Evolutionary conservation across 306 rosid species (phyloP).

Genomic region (Sechiopsis laciniata): DNA sequence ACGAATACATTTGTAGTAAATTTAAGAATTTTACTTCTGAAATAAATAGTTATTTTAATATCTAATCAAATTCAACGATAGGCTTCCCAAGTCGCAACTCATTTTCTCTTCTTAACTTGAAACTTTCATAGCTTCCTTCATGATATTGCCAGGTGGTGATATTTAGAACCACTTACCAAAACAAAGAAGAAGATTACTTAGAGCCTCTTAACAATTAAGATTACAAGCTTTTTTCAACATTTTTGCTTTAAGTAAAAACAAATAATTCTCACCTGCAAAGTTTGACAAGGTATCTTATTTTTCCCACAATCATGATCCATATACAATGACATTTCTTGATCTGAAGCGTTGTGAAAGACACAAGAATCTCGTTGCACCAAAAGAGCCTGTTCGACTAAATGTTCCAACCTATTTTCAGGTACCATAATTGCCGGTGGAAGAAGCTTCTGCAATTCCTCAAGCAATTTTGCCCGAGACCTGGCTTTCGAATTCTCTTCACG

Average conservation of each 20-base stretch:
- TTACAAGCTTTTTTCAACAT: neutral
- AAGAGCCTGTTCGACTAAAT: constrained; percentile 92
- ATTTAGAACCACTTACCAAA: neutral
- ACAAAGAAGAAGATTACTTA: neutral
- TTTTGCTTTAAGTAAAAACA: constrained; percentile 20
- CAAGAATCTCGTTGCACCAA: constrained; percentile 85
- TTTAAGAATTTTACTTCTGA: neutral
- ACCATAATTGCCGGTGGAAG: constrained; percentile 86
- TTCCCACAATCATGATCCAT: constrained; percentile 85
- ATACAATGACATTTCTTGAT: constrained; percentile 81
- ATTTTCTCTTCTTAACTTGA: neutral
- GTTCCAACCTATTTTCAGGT: constrained; percentile 91
- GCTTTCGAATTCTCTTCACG: constrained; percentile 33
- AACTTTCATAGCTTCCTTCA: neutral
- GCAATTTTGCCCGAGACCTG: constrained; percentile 63
- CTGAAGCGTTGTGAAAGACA: constrained; percentile 75
- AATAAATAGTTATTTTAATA: neutral
- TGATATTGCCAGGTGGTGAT: neutral
- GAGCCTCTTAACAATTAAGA: neutral
- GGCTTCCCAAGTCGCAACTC: neutral
- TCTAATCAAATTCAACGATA: neutral
- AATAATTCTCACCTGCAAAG: constrained; percentile 62
- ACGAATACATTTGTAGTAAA: neutral
- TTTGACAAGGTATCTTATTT: constrained; percentile 79
- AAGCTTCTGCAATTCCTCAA: constrained; percentile 81